Base-by-base conservation (phyloP, 2,329 filamentous ascomycete species). In the Plectosphaerella sp. region DNA sequence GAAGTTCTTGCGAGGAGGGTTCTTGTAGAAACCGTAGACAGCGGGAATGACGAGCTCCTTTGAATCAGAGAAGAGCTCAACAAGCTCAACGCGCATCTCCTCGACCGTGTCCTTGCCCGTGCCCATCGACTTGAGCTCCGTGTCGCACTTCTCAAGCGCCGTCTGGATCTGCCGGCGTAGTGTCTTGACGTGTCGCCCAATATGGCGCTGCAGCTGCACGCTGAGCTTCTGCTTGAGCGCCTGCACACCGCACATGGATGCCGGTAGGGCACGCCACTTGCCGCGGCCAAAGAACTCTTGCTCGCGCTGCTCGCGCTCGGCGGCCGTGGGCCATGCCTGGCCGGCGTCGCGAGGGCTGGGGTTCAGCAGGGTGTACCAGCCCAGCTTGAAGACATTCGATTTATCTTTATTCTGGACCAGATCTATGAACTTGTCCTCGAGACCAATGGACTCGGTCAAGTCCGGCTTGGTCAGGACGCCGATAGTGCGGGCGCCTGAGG, bases 11-110 rank as follows among this genome's bases (percentile, higher is more conserved):
- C 74, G 73, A 15, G 77, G 75, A 0, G 76, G 76, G 54, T 79
- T 79, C 67, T 79, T 79, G 71, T 79, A 79, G 65, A 77, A 78
- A 48, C 76, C 77, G 50, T 79, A 76, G 24, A 79, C 74, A 39
- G 77, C 76, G 3, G 76, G 76, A 1, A 75, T 78, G 37, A 79
- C 75, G n/a, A 79, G 70, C 50, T 79, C 77, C 64, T 77, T 78
- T 33, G 74, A 79, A 0, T 71, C 67, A 0, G 76, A 77, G 54
- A 79, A 79, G 6, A 79, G 68, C 57, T 79, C 76, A 45, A 76
- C 75, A 59, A 79, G 76, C 61, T 79, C 74, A 53, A 77, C 70
- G 14, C 75, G 69, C 76, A 79, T 79, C 66, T 79, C 77, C 54
- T 76, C 73, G 1, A 77, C 69, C 0, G 76, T 79, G 57, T 79